phyloP scores from a whole-genome alignment of 2,329 filamentous ascomycete species.

The Fusarium sp. region DNA sequence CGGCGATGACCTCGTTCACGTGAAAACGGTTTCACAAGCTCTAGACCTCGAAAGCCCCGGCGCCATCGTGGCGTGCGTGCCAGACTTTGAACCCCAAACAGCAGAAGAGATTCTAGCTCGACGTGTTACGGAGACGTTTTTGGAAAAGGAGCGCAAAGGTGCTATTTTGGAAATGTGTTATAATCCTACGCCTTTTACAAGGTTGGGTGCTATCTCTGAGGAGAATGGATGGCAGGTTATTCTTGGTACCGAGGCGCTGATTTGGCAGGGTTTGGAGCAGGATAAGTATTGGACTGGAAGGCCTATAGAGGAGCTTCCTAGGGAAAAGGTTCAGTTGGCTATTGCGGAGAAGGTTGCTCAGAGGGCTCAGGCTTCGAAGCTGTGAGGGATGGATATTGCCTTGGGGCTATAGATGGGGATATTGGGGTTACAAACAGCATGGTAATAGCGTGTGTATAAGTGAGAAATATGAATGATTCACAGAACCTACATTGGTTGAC shows the following conservation, averaged over 20 bases:
- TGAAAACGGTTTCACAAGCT: slow-evolving; percentile 71
- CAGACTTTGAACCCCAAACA: slow-evolving; percentile 77
- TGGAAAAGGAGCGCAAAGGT: slow-evolving; percentile 65
- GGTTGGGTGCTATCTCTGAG: slow-evolving; percentile 70
- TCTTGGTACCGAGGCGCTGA: slow-evolving; percentile 79
- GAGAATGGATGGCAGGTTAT: slow-evolving; percentile 77
- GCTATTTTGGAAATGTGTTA: slow-evolving; percentile 87
- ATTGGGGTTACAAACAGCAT: neutral
- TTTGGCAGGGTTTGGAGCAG: slow-evolving; percentile 81
- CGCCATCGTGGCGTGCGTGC: slow-evolving; percentile 79
- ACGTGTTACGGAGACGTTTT: slow-evolving; percentile 61
- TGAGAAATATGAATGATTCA: neutral
- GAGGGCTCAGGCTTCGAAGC: slow-evolving; percentile 34
- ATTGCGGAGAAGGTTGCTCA: slow-evolving; percentile 41
- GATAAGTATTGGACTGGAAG: slow-evolving; percentile 73
- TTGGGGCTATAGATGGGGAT: neutral
- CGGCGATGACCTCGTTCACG: slow-evolving; percentile 68
- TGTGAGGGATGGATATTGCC: slow-evolving; percentile 6
- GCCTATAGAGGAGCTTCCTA: slow-evolving; percentile 61
- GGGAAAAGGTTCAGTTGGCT: slow-evolving; percentile 38
- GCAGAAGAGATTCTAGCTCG: slow-evolving; percentile 70
- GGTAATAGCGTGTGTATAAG: neutral
- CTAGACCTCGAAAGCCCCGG: slow-evolving; percentile 66
- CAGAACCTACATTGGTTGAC: neutral
- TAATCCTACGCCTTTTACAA: slow-evolving; percentile 77